These are phyloP conservation scores for Mucor velutinosus DNA, from an alignment of 371 early-diverging fungal species.

Conservation along the genomic window DNA sequence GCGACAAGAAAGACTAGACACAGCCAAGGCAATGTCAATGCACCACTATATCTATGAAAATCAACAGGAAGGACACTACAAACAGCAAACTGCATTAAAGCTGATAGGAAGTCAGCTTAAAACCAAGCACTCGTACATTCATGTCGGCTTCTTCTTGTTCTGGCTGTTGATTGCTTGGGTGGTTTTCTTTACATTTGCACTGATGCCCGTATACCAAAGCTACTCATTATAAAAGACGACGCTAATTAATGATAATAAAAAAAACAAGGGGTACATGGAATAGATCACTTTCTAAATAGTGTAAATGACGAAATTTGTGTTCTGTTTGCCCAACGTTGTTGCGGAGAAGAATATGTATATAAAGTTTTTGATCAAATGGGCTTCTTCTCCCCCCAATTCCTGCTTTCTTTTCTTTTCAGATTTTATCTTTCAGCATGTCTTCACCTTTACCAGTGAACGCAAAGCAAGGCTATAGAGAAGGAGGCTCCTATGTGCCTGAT, in stretches of 20 bases:
- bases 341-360: not conserved
- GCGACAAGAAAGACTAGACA: constrained; percentile 30
- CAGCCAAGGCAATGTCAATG: constrained; percentile 19
- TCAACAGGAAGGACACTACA: not conserved
- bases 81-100: constrained; percentile 18
- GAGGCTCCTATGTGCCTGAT: constrained; percentile 9
- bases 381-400: not conserved
- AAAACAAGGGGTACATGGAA: not conserved
- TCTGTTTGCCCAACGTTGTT: not conserved
- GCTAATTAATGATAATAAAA: not conserved
- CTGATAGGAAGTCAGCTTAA: constrained; percentile 34
- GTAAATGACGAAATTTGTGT: not conserved
- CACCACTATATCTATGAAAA: constrained; percentile 15
- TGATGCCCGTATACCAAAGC: constrained; percentile 47
- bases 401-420: constrained; percentile 12
- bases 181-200: constrained; percentile 44
- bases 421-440: constrained; percentile 25
- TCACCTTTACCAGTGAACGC: constrained; percentile 56
- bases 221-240: constrained; percentile 5
- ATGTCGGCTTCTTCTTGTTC: constrained; percentile 30
- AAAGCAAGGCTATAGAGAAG: constrained; percentile 37
- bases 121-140: constrained; percentile 25
- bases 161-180: constrained; percentile 46
- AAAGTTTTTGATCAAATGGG: not conserved
- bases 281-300: not conserved